Percentiles rank a stretch among this genome's conserved stretches.
Evolutionary conservation across 2,329 filamentous ascomycete species (phyloP).

Genomic region (Dactylellina sp.): DNA sequence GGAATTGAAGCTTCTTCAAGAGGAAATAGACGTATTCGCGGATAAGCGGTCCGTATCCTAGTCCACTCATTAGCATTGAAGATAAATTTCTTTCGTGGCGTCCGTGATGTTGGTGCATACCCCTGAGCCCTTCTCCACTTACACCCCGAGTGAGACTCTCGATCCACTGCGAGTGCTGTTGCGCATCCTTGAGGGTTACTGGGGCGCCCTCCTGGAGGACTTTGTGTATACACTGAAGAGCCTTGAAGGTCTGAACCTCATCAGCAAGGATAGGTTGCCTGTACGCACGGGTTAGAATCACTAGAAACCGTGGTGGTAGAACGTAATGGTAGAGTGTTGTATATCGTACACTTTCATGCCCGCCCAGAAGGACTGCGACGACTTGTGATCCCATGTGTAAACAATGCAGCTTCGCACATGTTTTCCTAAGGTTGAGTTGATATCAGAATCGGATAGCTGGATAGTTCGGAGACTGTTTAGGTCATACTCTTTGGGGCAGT

Average conservation of each 20-base stretch:
- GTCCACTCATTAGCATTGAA: background rate
- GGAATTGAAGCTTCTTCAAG: constrained; percentile 93
- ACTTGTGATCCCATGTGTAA: constrained; percentile 99
- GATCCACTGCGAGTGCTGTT: constrained; percentile 88
- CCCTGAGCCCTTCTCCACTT: constrained; percentile 83
- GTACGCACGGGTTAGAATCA: constrained; percentile 29
- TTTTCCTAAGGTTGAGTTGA: constrained; percentile 71
- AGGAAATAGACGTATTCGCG: constrained; percentile 97
- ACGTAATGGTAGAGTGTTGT: background rate
- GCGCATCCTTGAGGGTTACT: constrained; percentile 84
- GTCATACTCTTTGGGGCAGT: constrained; percentile 74
- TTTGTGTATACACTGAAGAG: constrained; percentile 96
- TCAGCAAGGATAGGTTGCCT: constrained; percentile 98
- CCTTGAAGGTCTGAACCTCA: constrained; percentile 98
- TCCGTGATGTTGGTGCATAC: constrained; percentile 63
- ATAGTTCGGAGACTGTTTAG: background rate
- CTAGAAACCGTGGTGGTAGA: background rate
- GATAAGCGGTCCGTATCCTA: constrained; percentile 87
- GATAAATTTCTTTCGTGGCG: background rate
- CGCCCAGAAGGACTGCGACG: constrained; percentile 92
- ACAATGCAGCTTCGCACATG: constrained; percentile 98
- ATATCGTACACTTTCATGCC: constrained; percentile 92
- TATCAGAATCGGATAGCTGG: constrained; percentile 16
- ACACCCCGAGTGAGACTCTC: constrained; percentile 89
- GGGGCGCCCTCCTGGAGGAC: constrained; percentile 97